Percentiles rank a stretch among this genome's conserved stretches.
Evolutionary conservation across 768 basidiomycete species (phyloP).

Genomic region (Rhodotorula babjevae): DNA sequence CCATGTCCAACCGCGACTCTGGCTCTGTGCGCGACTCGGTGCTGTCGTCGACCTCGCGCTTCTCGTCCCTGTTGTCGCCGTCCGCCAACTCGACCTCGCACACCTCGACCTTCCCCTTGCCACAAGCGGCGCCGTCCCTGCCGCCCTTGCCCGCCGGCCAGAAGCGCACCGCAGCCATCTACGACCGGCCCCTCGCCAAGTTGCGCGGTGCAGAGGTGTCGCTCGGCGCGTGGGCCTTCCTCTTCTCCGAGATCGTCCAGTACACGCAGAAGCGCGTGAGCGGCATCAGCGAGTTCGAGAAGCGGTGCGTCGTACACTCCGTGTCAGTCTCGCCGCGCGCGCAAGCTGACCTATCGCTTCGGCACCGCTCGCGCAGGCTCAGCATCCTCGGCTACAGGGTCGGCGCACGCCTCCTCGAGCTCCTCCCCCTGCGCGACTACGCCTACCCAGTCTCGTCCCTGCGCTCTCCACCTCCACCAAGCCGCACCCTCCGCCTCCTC

Average conservation of each 20-base stretch:
- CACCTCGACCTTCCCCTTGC: constrained; percentile 16
- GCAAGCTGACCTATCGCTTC: too few relatives aligned
- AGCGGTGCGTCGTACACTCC: constrained; percentile 57
- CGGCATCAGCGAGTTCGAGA: constrained; percentile 91
- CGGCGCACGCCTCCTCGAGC: constrained; percentile 77
- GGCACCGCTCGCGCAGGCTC: constrained; percentile 54
- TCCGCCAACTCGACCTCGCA: background rate
- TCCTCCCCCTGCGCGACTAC: constrained; percentile 73
- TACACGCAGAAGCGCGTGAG: constrained; percentile 93
- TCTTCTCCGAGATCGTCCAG: constrained; percentile 88
- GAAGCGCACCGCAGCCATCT: constrained; percentile 52
- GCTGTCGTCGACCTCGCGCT: constrained; percentile 17
- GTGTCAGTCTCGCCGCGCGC: background rate
- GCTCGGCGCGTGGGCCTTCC: constrained; percentile 74
- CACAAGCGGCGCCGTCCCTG: background rate
- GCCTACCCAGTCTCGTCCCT: constrained; percentile 47
- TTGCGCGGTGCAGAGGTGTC: constrained; percentile 78
- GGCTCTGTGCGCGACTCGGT: constrained; percentile 21
- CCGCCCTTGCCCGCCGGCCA: constrained; percentile 2
- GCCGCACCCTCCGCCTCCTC: constrained; percentile 83
- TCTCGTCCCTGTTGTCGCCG: constrained; percentile 25
- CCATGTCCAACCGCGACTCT: constrained; percentile 31
- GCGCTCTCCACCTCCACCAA: constrained; percentile 64
- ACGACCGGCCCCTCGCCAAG: constrained; percentile 85
- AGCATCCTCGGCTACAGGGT: constrained; percentile 90